Base-by-base conservation (phyloP, 352 stramenopile genomes). In the Phytophthora sp. region DNA sequence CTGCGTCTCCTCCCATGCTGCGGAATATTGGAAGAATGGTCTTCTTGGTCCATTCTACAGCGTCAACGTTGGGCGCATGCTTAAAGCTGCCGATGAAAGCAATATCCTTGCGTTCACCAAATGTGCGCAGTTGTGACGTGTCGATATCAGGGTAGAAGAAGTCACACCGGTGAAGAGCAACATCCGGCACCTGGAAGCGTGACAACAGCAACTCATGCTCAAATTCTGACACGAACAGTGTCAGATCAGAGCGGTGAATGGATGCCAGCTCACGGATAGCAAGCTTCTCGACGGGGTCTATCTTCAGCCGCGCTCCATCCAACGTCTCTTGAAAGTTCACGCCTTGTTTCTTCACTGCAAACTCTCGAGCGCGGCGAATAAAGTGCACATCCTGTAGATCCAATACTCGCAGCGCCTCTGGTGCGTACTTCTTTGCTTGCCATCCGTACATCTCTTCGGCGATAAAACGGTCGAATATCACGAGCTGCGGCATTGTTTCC, bases 381-480 rank as follows among this genome's bases (percentile, higher is more conserved):
- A 96, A 96, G 63, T 98, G 94, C 23, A 98, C 73, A 63, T 98
- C 95, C 69, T 98, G 95, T 51, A 98, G 82, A 52, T 98, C 95
- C 4, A 98, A 58, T 13, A 98, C 80, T 20, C 90, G 79, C 16
- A 94, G 57, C 1, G 88, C 83, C n/a, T 89, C 58, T 2, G 91
- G 89, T n/a, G 81, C 81, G 55, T 90, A 92, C 61, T 89, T 82
- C 15, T 79, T 76, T 0, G 74, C 78, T 64, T 95, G 84, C 87
- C 85, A 95, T 15, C 85, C 80, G 53, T 93, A 94, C 87, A 95
- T 95, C 41, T 95, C 87, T 42, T 95, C 87, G 0, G 87, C 80
- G 35, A 93, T 91, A 56, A 93, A 95, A 2, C 87, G 79, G 45
- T 95, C 87, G 39, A 94, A 94, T 2, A 95, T n/a, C 20, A 93